Base-by-base conservation (phyloP, 2,329 filamentous ascomycete species). In the Hypoxylon sp. region DNA sequence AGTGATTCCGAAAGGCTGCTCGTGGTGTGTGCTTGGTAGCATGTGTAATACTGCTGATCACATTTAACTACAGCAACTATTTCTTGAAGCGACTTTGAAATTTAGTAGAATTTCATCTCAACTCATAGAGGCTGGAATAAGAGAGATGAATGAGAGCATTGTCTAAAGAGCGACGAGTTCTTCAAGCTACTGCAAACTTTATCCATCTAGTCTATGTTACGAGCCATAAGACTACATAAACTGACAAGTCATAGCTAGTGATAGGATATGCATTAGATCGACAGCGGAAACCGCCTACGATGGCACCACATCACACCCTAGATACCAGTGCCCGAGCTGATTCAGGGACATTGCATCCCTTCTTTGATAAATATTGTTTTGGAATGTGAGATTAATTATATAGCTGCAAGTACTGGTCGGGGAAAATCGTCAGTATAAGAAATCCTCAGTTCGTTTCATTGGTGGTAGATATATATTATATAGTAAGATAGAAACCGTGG, bases 391-490 rank as follows among this genome's bases (percentile, higher is more conserved):
- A 30, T 9, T 9, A 30, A 30, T 9, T 7, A 6, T 30, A 30
- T 30, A 9, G 4, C 28, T 30, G 28, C 28, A 30, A 30, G 28
- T 9, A 30, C 28, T 45, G 36, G 28, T 45, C 2, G 21, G 10
- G 25, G n/a, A 17, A 45, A 45, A 56, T 21, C 23, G 25, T 3
- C 2, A 17, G 25, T 32, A 9, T 28, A 23, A 30, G 21, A n/a
- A 28, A 30, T 32, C 28, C 21, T 17, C 10, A 19, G 11, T 45
- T 19, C 38, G 14, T 32, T 17, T 32, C 23, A 56, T 32, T 41
- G 7, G 10, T 51, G n/a, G n/a, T 56, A 45, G n/a, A 56, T 21
- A 14, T 30, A 55, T 38, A 36, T 55, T 28, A 45, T 55, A 32
- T 32, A 50, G 46, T 32, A 23, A 50, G 46, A 32, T 10, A 34